Evolutionary conservation across 78 protist genomes (phyloP).

Genomic region (Dictyostelium intermedium): DNA sequence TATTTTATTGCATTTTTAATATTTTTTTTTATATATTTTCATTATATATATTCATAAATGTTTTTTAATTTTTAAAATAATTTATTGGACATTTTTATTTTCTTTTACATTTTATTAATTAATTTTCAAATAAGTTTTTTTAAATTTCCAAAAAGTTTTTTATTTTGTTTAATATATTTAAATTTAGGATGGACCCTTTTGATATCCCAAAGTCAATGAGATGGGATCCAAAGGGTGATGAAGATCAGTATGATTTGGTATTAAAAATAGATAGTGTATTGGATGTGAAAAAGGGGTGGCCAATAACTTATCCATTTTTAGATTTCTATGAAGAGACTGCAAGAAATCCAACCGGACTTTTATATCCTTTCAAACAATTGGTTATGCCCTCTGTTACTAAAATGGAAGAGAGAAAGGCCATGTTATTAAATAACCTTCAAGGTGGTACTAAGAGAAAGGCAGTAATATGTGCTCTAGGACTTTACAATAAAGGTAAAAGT

Average conservation of each 20-base stretch:
- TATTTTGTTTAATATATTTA: too few relatives aligned
- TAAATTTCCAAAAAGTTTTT: too few relatives aligned
- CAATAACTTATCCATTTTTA: neutral
- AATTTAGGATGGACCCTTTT: neutral
- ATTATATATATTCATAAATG: too few relatives aligned
- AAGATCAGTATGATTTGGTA: neutral
- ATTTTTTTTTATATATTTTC: too few relatives aligned
- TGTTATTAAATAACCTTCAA: neutral
- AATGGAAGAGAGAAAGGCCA: neutral
- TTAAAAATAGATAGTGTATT: neutral
- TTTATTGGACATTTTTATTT: too few relatives aligned
- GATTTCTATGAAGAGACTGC: neutral
- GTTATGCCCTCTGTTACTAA: neutral
- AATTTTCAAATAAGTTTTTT: too few relatives aligned
- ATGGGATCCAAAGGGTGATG: neutral
- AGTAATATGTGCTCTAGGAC: neutral
- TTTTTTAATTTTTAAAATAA: too few relatives aligned
- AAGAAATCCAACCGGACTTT: neutral
- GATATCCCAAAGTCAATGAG: neutral
- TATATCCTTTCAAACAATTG: neutral
- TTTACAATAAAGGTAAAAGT: conserved; percentile 14
- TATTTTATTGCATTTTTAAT: too few relatives aligned
- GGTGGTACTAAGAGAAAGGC: neutral
- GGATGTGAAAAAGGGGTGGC: neutral
- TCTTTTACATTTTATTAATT: too few relatives aligned